A percentile compares a stretch with the other conserved stretches of the same genome.
Evolutionary conservation across 2,329 filamentous ascomycete species (phyloP).

Genomic region (Ascochyta koolunga): DNA sequence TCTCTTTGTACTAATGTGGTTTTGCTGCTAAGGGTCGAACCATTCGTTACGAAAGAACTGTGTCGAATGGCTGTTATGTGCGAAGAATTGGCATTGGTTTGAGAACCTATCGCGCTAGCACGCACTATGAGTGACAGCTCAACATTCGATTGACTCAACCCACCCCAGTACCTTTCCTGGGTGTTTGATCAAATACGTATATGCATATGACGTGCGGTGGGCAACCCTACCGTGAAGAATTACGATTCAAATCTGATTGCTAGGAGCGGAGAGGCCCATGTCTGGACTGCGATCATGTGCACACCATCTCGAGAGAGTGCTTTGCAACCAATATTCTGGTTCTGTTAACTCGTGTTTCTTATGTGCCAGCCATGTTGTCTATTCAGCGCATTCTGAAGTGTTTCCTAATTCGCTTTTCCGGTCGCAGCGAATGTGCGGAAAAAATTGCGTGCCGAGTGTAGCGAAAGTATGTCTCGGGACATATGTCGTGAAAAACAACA

Average conservation of each 20-base stretch:
- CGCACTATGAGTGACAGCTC: not conserved
- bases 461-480: not conserved
- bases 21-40: not conserved
- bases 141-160: not conserved
- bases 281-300: not conserved
- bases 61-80: not conserved
- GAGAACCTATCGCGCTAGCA: not conserved
- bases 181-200: not conserved
- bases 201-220: not conserved
- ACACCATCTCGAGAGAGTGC: not conserved
- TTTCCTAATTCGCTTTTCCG: not conserved
- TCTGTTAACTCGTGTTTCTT: not conserved
- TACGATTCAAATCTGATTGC: not conserved
- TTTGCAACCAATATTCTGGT: not conserved
- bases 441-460: not conserved
- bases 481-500: not conserved
- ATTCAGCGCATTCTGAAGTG: not conserved
- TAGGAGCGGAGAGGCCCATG: not conserved
- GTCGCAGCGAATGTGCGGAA: not conserved
- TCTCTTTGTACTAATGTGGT: not conserved
- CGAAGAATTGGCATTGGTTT: not conserved
- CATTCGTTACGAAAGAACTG: not conserved
- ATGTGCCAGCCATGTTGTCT: not conserved
- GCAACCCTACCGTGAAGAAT: not conserved
- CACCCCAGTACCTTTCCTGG: too few relatives aligned